Evolutionary conservation across 2,329 filamentous ascomycete species (phyloP).

Genomic region (Calonectria crousiana): DNA sequence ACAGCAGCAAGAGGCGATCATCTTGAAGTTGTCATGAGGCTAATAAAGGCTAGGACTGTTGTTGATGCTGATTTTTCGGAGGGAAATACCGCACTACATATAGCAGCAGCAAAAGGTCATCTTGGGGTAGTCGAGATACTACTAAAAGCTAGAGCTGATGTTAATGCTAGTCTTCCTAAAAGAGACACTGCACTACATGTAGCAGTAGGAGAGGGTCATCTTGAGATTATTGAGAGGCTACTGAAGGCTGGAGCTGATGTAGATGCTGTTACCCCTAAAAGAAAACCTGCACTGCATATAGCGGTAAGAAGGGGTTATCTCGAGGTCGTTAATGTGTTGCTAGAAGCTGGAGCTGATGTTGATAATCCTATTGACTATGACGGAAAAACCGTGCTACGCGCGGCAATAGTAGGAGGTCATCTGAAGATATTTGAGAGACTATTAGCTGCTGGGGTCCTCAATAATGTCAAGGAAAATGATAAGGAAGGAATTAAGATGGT

Average conservation of each 20-base stretch:
- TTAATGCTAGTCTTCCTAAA: not conserved
- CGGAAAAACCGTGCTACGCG: too few species aligned
- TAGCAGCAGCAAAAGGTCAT: not conserved
- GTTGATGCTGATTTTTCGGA: not conserved
- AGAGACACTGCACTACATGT: not conserved
- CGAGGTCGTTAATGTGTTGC: not conserved
- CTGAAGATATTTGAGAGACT: too few species aligned
- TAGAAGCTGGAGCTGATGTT: too few species aligned
- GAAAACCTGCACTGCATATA: not conserved
- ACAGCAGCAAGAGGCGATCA: not conserved
- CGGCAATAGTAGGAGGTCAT: too few species aligned
- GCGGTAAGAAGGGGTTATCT: not conserved
- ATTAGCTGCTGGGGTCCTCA: too few species aligned
- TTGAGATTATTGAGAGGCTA: not conserved
- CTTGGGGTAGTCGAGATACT: not conserved
- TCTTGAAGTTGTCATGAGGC: not conserved
- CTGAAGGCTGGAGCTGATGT: not conserved
- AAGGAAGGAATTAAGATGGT: too few species aligned
- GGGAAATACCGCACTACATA: not conserved
- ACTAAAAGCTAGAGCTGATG: not conserved
- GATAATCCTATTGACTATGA: too few species aligned
- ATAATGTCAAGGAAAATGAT: too few species aligned
- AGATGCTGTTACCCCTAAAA: too few species aligned
- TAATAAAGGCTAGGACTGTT: not conserved
- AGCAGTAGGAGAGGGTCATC: too few species aligned